These are phyloP conservation scores for Rugosomyces carneus DNA, from an alignment of 1,284 basidiomycete genomes.

Conservation along the genomic window DNA sequence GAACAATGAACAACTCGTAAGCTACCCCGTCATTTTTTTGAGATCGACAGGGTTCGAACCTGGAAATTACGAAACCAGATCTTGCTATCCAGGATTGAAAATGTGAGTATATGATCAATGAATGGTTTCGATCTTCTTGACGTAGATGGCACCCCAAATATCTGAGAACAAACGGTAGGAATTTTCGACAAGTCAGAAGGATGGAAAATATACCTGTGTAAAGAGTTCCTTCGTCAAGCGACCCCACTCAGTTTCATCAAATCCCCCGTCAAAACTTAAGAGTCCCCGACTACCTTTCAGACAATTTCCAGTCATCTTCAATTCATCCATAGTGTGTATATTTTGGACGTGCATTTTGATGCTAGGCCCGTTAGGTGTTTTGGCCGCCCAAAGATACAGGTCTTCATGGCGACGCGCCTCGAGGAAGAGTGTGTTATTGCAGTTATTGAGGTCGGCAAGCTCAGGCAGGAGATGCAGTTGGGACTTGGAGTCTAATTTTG, in stretches of 20 bases:
- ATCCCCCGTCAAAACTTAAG: conserved; percentile 88
- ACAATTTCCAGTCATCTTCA: conserved; percentile 99
- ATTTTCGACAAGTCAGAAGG: background rate
- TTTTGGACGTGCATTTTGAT: conserved; percentile 98
- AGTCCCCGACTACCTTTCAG: conserved; percentile 92
- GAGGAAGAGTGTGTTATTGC: conserved; percentile 97
- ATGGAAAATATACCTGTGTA: conserved; percentile 69
- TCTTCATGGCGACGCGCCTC: conserved; percentile 95
- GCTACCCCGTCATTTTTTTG: background rate
- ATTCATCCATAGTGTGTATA: conserved; percentile 99
- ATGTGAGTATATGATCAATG: conserved; percentile 95
- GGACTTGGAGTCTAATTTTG: conserved; percentile 96
- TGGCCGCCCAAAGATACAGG: conserved; percentile 94
- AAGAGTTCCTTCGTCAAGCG: conserved; percentile 91
- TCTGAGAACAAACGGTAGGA: conserved; percentile 43
- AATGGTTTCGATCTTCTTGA: conserved; percentile 94
- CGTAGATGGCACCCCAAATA: conserved; percentile 89
- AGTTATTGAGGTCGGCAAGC: conserved; percentile 95
- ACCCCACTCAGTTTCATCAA: conserved; percentile 89
- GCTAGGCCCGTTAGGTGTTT: conserved; percentile 96
- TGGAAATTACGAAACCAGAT: conserved; percentile 99
- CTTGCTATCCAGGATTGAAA: conserved; percentile 93
- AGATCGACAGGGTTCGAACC: conserved; percentile 33
- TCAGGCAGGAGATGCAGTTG: conserved; percentile 93
- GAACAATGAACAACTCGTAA: conserved; percentile 12